These are phyloP conservation scores for Kwoniella pini DNA, from an alignment of 768 basidiomycete species.

Conservation along the genomic window DNA sequence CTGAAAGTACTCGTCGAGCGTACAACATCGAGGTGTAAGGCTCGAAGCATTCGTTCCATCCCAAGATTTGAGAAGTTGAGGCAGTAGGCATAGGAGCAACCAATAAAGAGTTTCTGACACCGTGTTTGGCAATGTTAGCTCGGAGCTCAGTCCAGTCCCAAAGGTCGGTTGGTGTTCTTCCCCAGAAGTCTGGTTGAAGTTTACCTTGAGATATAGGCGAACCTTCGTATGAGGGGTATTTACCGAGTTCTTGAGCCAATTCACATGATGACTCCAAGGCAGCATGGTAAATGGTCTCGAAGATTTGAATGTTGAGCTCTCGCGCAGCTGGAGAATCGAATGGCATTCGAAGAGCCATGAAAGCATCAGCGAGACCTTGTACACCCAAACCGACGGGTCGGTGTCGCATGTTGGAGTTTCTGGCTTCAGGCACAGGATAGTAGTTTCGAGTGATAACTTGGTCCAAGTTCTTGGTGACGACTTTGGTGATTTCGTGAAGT, in stretches of 20 bases:
- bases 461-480: slow-evolving; percentile 90
- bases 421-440: slow-evolving; percentile 90
- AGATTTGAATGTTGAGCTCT: slow-evolving; percentile 89
- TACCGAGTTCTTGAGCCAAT: slow-evolving; percentile 72
- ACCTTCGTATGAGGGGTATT: slow-evolving; percentile 86
- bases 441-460: slow-evolving; percentile 65
- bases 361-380: slow-evolving; percentile 94
- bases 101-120: slow-evolving; percentile 85
- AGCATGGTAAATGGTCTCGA: slow-evolving; percentile 98
- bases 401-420: slow-evolving; percentile 91
- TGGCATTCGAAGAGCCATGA: slow-evolving; percentile 94
- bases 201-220: slow-evolving; percentile 85
- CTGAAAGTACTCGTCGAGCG: slow-evolving; percentile 96
- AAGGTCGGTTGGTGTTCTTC: slow-evolving; percentile 77
- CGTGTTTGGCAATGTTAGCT: slow-evolving; percentile 75
- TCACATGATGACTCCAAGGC: slow-evolving; percentile 88
- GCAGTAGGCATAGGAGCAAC: slow-evolving; percentile 99
- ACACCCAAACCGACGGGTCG: slow-evolving; percentile 97
- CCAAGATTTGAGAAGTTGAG: slow-evolving; percentile 95
- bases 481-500: slow-evolving; percentile 89
- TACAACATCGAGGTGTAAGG: slow-evolving; percentile 99
- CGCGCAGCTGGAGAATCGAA: slow-evolving; percentile 88
- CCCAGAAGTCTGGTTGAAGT: slow-evolving; percentile 95
- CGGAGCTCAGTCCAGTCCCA: slow-evolving; percentile 95
- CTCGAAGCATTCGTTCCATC: slow-evolving; percentile 98